A percentile compares a stretch with the other conserved stretches of the same genome.
phyloP scores from a whole-genome alignment of 495 filamentous ascomycete species.

The Penicillium mononematosum region DNA sequence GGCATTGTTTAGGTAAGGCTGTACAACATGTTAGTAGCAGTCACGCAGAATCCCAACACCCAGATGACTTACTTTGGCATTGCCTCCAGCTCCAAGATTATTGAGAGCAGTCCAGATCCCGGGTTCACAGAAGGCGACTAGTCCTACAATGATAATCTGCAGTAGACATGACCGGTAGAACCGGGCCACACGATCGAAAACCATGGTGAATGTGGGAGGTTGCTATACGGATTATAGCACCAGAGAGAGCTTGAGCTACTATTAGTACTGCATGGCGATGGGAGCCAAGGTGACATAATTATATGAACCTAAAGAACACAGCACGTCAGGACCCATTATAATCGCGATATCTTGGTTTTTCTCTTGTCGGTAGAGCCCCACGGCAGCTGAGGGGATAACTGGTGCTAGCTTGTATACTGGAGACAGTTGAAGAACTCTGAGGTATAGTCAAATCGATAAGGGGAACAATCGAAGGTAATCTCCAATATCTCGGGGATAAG shows the following conservation, averaged over 20 bases:
- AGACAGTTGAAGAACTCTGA: not conserved
- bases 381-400: not conserved
- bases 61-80: conserved; percentile 35
- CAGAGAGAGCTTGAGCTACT: not conserved
- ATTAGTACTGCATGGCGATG: not conserved
- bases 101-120: conserved; percentile 62
- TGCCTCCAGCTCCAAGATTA: conserved; percentile 57
- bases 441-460: not conserved
- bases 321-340: conserved; percentile 20
- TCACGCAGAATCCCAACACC: not conserved
- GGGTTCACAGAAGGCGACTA: conserved; percentile 56
- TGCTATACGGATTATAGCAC: no score
- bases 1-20: conserved; percentile 56
- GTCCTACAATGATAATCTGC: conserved; percentile 54
- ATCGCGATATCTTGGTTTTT: conserved; percentile 19
- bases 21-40: not conserved
- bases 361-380: not conserved
- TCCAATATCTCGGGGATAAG: not conserved
- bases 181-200: conserved; percentile 12
- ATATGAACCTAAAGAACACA: not conserved
- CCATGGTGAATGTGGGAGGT: conserved; percentile 4
- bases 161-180: conserved; percentile 55
- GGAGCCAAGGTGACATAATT: not conserved
- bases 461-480: not conserved
- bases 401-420: not conserved